A percentile compares a stretch with the other conserved stretches of the same genome.
phyloP scores from a whole-genome alignment of 495 filamentous ascomycete genomes.

The Usnea hakonensis region DNA sequence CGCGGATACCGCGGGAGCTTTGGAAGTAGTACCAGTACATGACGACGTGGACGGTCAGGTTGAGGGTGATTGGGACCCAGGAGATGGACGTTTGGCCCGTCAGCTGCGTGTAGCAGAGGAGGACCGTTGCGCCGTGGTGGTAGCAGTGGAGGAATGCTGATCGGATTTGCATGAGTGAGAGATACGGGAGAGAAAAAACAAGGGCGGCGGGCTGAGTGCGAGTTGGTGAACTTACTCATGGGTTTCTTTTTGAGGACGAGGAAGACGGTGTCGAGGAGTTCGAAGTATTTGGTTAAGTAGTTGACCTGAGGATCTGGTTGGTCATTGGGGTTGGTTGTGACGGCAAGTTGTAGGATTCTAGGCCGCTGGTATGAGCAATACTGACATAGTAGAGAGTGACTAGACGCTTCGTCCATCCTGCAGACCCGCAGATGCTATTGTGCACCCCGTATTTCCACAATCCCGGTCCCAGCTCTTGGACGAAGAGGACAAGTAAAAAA shows the following conservation, averaged over 20 bases:
- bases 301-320: slow-evolving; percentile 50
- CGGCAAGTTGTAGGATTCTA: slow-evolving; percentile 9
- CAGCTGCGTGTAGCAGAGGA: slow-evolving; percentile 80
- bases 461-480: slow-evolving; percentile 65
- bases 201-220: background rate
- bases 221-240: slow-evolving; percentile 12
- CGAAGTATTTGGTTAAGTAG: slow-evolving; percentile 77
- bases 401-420: slow-evolving; percentile 69
- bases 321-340: background rate
- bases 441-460: slow-evolving; percentile 63
- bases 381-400: slow-evolving; percentile 74
- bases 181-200: slow-evolving; percentile 44
- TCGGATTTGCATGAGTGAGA: slow-evolving; percentile 11
- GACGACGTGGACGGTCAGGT: slow-evolving; percentile 59
- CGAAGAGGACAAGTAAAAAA: slow-evolving; percentile 58
- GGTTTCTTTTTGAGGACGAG: slow-evolving; percentile 84
- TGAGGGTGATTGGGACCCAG: slow-evolving; percentile 71
- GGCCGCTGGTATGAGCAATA: background rate
- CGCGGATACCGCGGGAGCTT: slow-evolving; percentile 66
- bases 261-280: slow-evolving; percentile 74
- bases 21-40: slow-evolving; percentile 73
- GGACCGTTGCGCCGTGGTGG: slow-evolving; percentile 74
- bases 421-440: slow-evolving; percentile 59
- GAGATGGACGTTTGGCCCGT: slow-evolving; percentile 63
- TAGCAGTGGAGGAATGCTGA: slow-evolving; percentile 80